Evolutionary conservation across 768 basidiomycete genomes (phyloP).

Genomic region (Tremella yokohamensis): DNA sequence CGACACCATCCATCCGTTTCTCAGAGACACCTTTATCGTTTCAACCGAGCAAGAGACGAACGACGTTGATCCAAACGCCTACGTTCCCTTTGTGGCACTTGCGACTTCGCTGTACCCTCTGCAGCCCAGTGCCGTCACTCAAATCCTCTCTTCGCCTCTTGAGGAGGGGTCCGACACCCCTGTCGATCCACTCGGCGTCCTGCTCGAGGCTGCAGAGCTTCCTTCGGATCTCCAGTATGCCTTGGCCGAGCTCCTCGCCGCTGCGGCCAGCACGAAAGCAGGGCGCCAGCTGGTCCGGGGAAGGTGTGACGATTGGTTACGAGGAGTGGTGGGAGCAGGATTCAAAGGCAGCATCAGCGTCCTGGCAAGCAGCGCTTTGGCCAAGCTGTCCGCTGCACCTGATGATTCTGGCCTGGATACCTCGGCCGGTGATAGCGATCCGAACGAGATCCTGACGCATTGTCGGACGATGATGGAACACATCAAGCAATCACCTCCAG

Average conservation of each 20-base stretch:
- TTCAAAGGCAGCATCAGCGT: constrained; percentile 55
- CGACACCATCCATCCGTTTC: constrained; percentile 13
- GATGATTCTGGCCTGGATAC: constrained; percentile 5
- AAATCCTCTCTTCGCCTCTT: constrained; percentile 18
- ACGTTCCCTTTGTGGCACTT: constrained; percentile 22
- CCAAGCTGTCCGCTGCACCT: constrained; percentile 66
- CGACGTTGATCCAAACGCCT: constrained; percentile 12
- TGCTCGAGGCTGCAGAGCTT: constrained; percentile 67
- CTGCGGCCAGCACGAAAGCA: constrained; percentile 69
- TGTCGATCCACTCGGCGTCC: constrained; percentile 22
- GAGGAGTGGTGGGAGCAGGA: constrained; percentile 54
- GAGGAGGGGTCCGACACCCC: background rate
- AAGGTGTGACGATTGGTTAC: constrained; percentile 66
- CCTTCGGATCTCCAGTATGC: constrained; percentile 58
- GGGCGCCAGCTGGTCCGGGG: constrained; percentile 64
- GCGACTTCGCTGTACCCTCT: constrained; percentile 31
- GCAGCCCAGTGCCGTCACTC: constrained; percentile 10
- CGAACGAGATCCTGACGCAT: constrained; percentile 3
- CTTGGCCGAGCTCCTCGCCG: constrained; percentile 69
- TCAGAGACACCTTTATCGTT: constrained; percentile 10
- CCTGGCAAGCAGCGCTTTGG: constrained; percentile 67
- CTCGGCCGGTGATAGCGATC: background rate
- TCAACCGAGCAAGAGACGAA: background rate
- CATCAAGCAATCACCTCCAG: constrained; percentile 46
- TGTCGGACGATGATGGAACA: constrained; percentile 57